phyloP scores from a whole-genome alignment of 495 filamentous ascomycete genomes.

The Penicillium herquei region DNA sequence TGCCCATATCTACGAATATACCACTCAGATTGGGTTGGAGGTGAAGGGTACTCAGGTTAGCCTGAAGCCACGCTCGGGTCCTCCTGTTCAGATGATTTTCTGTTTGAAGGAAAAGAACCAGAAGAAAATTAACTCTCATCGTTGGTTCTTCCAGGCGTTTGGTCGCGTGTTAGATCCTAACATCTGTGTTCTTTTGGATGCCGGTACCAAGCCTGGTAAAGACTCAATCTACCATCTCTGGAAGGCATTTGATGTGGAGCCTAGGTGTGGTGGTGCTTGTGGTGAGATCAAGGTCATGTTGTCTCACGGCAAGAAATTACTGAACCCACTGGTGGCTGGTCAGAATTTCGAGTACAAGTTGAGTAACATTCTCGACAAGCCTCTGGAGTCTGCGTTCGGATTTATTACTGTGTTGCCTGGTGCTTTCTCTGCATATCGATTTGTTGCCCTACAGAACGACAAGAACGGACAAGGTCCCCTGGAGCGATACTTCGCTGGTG shows the following conservation, averaged over 20 bases:
- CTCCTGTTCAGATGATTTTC: constrained; percentile 95
- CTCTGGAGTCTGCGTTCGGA: constrained; percentile 94
- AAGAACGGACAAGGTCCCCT: constrained; percentile 88
- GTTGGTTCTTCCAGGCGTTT: constrained; percentile 99
- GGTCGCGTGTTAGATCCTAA: constrained; percentile 90
- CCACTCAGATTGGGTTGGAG: constrained; percentile 83
- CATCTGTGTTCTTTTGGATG: constrained; percentile 94
- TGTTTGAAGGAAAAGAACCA: constrained; percentile 99
- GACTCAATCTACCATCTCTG: constrained; percentile 96
- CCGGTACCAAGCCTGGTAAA: constrained; percentile 88
- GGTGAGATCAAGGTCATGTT: constrained; percentile 99
- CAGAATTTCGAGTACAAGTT: constrained; percentile 99
- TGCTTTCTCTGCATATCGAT: constrained; percentile 97
- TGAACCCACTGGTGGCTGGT: constrained; percentile 92
- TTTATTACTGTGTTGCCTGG: constrained; percentile 97
- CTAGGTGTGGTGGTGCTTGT: constrained; percentile 95
- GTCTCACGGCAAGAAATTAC: constrained; percentile 81
- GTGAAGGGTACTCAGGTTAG: constrained; percentile 86
- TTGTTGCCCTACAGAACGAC: constrained; percentile 92
- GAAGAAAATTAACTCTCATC: constrained; percentile 99
- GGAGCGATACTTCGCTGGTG: constrained; percentile 95
- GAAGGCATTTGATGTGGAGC: constrained; percentile 98
- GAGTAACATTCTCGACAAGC: constrained; percentile 99
- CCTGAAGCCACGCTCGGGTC: constrained; percentile 68
- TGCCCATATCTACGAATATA: constrained; percentile 99